Evolutionary conservation across 108 stramenopile genomes (phyloP).

Genomic region (Epithemia pelagica): DNA sequence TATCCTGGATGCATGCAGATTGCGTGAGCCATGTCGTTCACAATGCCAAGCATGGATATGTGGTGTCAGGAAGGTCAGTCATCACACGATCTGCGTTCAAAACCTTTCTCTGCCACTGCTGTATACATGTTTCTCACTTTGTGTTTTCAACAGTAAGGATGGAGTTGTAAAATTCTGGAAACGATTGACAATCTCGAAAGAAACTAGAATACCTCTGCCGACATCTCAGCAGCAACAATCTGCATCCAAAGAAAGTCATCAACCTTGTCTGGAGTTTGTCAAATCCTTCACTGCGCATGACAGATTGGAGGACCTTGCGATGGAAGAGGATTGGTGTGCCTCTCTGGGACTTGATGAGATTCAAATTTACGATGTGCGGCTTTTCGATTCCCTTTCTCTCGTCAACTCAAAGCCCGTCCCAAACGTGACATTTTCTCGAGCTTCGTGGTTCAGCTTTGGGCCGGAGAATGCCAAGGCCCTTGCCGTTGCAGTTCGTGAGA

Average conservation of each 20-base stretch:
- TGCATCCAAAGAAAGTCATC: background rate
- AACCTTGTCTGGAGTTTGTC: slow-evolving; percentile 89
- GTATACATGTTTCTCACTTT: no score
- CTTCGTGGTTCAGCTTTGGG: background rate
- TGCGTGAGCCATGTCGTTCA: slow-evolving; percentile 73
- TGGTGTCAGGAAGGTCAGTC: slow-evolving; percentile 67
- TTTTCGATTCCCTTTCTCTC: slow-evolving; percentile 37
- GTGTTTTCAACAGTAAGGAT: slow-evolving; percentile 44
- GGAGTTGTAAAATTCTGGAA: slow-evolving; percentile 99
- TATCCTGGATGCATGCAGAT: slow-evolving; percentile 75
- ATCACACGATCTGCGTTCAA: no score
- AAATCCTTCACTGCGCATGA: slow-evolving; percentile 95
- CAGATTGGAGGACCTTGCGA: slow-evolving; percentile 47
- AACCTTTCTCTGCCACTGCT: no score
- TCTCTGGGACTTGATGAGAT: slow-evolving; percentile 85
- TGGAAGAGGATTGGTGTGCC: slow-evolving; percentile 75
- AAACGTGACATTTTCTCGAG: slow-evolving; percentile 33
- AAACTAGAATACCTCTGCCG: background rate
- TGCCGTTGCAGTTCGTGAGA: slow-evolving; percentile 17
- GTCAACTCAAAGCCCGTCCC: slow-evolving; percentile 45
- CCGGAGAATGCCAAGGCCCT: slow-evolving; percentile 3
- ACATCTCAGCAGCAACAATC: slow-evolving; percentile 4
- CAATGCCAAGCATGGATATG: slow-evolving; percentile 75
- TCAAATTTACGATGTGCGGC: slow-evolving; percentile 94
- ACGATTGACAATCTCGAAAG: slow-evolving; percentile 43